Evolutionary conservation across 805 yeast species (phyloP).

Genomic region (Scheffersomyces amazonensis): DNA sequence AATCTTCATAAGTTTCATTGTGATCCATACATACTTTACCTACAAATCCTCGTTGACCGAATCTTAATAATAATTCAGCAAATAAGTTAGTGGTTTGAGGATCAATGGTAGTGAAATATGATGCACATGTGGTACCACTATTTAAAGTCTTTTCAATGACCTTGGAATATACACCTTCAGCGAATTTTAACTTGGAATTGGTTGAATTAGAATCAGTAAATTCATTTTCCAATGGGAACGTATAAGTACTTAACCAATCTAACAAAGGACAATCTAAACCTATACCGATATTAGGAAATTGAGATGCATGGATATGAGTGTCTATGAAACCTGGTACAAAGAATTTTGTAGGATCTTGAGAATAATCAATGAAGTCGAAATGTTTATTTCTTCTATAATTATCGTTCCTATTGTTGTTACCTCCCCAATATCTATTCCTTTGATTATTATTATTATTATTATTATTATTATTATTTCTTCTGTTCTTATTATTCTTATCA

Average conservation of each 20-base stretch:
- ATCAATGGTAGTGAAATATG: constrained; percentile 90
- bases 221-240: constrained; percentile 84
- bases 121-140: constrained; percentile 88
- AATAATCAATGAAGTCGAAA: constrained; percentile 25
- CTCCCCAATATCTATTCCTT: not conserved
- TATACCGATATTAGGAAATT: constrained; percentile 48
- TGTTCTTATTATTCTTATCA: not conserved
- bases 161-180: constrained; percentile 59
- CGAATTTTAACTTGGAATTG: constrained; percentile 43
- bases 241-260: constrained; percentile 85
- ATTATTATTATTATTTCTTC: not conserved
- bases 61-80: constrained; percentile 62
- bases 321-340: constrained; percentile 55
- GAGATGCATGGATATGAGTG: constrained; percentile 46
- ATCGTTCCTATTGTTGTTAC: not conserved
- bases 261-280: constrained; percentile 82
- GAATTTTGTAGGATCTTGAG: constrained; percentile 46
- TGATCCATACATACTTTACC: constrained; percentile 95
- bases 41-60: constrained; percentile 84
- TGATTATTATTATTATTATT: not conserved
- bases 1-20: constrained; percentile 62
- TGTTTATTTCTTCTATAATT: not conserved
- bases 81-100: constrained; percentile 69
- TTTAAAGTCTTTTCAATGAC: constrained; percentile 68
- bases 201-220: constrained; percentile 39